A percentile compares a stretch with the other conserved stretches of the same genome.
phyloP scores from a whole-genome alignment of 1,284 basidiomycete genomes.

The Ceratorhiza oryzae-sativae region DNA sequence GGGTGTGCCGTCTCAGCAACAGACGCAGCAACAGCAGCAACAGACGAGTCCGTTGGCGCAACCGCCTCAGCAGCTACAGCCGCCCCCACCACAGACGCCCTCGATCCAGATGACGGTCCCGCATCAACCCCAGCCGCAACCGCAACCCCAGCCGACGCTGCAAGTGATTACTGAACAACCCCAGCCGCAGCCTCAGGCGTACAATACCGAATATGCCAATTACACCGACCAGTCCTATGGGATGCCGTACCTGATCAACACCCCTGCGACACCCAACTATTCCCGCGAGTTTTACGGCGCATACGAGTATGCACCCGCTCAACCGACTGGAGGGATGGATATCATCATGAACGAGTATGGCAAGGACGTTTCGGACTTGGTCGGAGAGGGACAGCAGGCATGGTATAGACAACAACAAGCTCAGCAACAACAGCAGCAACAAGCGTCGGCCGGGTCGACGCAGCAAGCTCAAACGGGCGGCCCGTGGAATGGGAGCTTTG shows the following conservation, averaged over 20 bases:
- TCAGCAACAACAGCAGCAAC: constrained; percentile 1
- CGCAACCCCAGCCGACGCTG: neutral
- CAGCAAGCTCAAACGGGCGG: constrained; percentile 8
- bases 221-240: neutral
- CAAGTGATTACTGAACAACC: constrained; percentile 16
- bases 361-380: neutral
- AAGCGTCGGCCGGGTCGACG: constrained; percentile 4
- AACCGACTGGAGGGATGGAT: neutral
- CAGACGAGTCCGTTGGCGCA: neutral
- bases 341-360: neutral
- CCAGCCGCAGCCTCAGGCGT: neutral
- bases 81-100: neutral
- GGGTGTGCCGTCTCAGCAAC: neutral
- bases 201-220: neutral
- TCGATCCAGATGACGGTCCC: neutral
- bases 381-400: neutral
- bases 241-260: neutral
- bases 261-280: constrained; percentile 7
- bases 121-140: neutral
- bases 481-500: constrained; percentile 34
- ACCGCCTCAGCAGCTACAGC: neutral
- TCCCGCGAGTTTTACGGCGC: constrained; percentile 25
- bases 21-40: neutral
- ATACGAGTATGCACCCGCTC: neutral
- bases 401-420: constrained; percentile 20